Conservation (phyloP, 2,329 filamentous ascomycete species). For the Fusarium tricinctum region DNA sequence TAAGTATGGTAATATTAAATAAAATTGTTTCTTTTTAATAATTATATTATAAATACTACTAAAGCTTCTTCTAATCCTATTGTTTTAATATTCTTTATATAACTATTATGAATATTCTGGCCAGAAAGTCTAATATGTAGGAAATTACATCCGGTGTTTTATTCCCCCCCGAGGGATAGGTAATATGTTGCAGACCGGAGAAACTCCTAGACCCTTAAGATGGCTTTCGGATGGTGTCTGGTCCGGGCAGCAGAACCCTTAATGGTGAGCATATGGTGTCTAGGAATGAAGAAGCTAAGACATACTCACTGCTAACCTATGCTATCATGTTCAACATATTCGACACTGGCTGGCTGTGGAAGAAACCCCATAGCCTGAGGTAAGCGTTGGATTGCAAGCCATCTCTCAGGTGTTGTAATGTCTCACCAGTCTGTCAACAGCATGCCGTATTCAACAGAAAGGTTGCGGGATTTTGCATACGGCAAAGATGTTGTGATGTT, state of each 20-base stretch:
- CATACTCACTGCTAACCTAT: constrained; percentile 1
- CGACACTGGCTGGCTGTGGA: background rate
- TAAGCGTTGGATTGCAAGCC: constrained; percentile 16
- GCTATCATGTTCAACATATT: background rate
- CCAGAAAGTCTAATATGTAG: too few species aligned
- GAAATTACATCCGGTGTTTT: too few species aligned
- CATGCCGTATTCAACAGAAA: background rate
- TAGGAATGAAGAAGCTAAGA: constrained; percentile 34
- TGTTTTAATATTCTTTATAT: too few species aligned
- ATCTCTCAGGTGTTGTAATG: background rate
- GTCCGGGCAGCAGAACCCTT: constrained; percentile 10
- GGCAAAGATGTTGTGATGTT: constrained; percentile 5
- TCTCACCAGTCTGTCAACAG: constrained; percentile 14
- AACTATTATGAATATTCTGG: too few species aligned
- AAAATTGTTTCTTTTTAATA: too few species aligned
- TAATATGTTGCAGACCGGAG: background rate
- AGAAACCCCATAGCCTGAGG: background rate
- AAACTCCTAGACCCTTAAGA: background rate
- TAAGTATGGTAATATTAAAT: too few species aligned
- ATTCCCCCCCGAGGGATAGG: too few species aligned
- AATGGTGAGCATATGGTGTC: background rate
- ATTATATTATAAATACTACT: too few species aligned
- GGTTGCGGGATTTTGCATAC: constrained; percentile 39
- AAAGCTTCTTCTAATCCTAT: too few species aligned
- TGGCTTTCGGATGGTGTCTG: background rate